A percentile compares a stretch with the other conserved stretches of the same genome.
Evolutionary conservation across 2,329 filamentous ascomycete genomes (phyloP).

Genomic region (Phialocephala sp.): DNA sequence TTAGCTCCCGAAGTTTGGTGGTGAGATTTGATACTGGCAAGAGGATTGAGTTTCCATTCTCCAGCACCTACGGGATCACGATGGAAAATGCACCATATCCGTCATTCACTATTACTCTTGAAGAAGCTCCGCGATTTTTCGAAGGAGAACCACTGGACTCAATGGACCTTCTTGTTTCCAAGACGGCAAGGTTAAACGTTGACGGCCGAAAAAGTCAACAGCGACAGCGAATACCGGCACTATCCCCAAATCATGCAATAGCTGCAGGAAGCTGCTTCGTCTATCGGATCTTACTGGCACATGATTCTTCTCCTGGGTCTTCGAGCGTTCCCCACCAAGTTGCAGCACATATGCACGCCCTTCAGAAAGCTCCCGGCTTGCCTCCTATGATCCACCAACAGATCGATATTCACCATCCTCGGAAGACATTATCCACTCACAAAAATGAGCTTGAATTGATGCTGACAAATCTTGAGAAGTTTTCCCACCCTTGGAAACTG

Average conservation of each 20-base stretch:
- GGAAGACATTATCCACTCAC: neutral
- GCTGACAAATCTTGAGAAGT: neutral
- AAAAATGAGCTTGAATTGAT: neutral
- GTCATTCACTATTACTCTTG: slow-evolving; percentile 2
- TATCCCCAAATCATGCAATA: neutral
- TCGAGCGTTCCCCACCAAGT: neutral
- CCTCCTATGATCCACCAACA: slow-evolving; percentile 11
- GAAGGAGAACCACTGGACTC: neutral
- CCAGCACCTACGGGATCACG: slow-evolving; percentile 9
- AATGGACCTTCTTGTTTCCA: neutral
- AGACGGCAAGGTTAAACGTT: neutral
- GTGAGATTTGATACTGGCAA: slow-evolving; percentile 9
- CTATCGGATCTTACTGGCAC: slow-evolving; percentile 8
- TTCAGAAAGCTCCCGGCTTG: slow-evolving; percentile 1
- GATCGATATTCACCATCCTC: neutral
- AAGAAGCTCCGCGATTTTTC: slow-evolving; percentile 13
- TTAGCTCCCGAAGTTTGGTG: slow-evolving; percentile 13
- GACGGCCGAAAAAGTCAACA: neutral
- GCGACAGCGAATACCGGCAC: neutral
- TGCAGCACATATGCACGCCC: slow-evolving; percentile 6
- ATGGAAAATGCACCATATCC: slow-evolving; percentile 7
- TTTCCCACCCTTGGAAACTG: slow-evolving; percentile 15
- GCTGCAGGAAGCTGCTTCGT: slow-evolving; percentile 14
- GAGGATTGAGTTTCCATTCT: slow-evolving; percentile 19
- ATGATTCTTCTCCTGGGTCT: neutral